Evolutionary conservation across 2,329 filamentous ascomycete species (phyloP).

Genomic region (Sphaerulina vaccinii): DNA sequence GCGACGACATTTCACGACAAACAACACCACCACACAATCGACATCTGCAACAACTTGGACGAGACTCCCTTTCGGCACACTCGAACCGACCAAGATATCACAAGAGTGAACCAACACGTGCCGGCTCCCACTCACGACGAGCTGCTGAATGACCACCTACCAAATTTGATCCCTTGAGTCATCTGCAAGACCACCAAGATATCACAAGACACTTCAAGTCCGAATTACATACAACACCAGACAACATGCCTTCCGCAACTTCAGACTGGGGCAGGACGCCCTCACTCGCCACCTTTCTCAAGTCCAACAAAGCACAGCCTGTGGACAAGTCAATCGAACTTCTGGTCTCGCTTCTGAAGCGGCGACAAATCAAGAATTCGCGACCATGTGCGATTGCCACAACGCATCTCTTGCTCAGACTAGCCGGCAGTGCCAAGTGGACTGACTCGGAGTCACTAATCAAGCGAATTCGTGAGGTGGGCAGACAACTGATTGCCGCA

Average conservation of each 20-base stretch:
- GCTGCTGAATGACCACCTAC: background rate
- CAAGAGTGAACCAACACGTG: too few relatives aligned
- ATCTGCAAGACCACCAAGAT: background rate
- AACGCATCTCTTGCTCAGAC: slow-evolving; percentile 79
- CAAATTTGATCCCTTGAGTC: background rate
- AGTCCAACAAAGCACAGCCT: slow-evolving; percentile 70
- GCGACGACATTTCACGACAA: too few relatives aligned
- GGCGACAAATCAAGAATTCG: slow-evolving; percentile 83
- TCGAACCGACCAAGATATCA: background rate
- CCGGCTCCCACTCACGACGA: too few relatives aligned
- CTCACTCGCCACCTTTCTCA: slow-evolving; percentile 74
- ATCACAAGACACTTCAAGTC: background rate
- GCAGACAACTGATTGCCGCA: slow-evolving; percentile 73
- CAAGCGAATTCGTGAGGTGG: slow-evolving; percentile 74
- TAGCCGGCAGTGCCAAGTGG: slow-evolving; percentile 79
- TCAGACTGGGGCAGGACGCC: slow-evolving; percentile 60
- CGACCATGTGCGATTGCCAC: slow-evolving; percentile 89
- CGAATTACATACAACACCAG: background rate
- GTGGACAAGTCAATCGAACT: slow-evolving; percentile 81
- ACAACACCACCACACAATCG: too few relatives aligned
- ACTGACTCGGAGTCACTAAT: slow-evolving; percentile 76
- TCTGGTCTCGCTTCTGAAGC: slow-evolving; percentile 81
- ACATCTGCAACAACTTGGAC: too few relatives aligned
- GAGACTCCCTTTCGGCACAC: background rate
- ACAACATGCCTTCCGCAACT: slow-evolving; percentile 57